Evolutionary conservation across 2,329 filamentous ascomycete species (phyloP), one percentile per base, ranked within the genome.

Genomic region (Talaromyces sp.): DNA sequence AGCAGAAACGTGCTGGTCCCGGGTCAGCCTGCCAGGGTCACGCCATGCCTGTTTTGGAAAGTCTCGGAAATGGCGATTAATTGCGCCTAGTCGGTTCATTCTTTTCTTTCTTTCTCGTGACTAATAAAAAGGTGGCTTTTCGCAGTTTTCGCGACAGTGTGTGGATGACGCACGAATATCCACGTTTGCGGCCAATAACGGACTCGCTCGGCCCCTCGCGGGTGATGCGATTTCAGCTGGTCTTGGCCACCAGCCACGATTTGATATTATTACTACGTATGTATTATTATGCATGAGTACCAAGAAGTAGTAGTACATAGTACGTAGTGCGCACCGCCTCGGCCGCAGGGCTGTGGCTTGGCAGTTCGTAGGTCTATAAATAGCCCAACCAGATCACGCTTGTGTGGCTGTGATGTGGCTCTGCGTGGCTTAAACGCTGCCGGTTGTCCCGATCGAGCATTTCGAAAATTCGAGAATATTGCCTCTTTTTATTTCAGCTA

Each of bases 21-120:
- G 58, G 58, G 51, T 53, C 44, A 53, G 50, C 50, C 58, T 23
- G 36, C 50, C 58, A 36, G 51, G 23, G 51, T 60, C 59, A 42
- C 40, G 59, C 59, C 50, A 31, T 53, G 4, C 10, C 5, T 1
- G 14, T 9, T 6, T 14, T 18, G 42, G n/a, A 60, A 57, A 47
- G n/a, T 10, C 8, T 47, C n/a, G 18, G 18, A 47, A 27, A 47
- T 18, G 42, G 14, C 8, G 12, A 23, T 47, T 47, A 10, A 18
- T 47, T 47, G 42, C 42, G 18, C 42, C 42, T 10, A 47, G 42
- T 23, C 8, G 2, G 18, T 23, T 7, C 1, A 7, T 9, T 47
- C 9, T 5, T 27, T 47, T 47, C 44, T 9, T 47, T 18, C 5
- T 27, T 47, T 47, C 44, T 27, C 44, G 44, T 47, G 44, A 47